Evolutionary conservation across 306 rosid genomes (phyloP), one percentile per base, ranked within the genome.

Genomic region (Psophocarpus tetragonolobus): DNA sequence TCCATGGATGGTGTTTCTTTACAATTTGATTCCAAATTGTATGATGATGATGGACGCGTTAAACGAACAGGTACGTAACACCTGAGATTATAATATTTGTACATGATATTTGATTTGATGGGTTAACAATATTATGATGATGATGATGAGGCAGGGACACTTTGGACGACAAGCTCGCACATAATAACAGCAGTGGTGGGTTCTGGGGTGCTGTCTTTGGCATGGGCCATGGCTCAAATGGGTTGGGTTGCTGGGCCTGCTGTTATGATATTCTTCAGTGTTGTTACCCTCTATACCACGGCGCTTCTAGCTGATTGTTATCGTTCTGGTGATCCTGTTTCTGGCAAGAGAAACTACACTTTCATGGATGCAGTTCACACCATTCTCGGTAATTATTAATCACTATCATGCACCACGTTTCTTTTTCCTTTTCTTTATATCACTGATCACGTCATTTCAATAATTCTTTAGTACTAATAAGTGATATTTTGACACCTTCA

Each of bases 161-260:
- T 85, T 13, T 89, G 91, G 93, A 89, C 93, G 0, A 80, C 89
- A 0, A 89, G 91, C 48, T 71, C 93, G 0, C 91, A 89, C 26
- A 87, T 89, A 69, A 83, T 89, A 74, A 89, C 93, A 0, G 88
- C 93, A 0, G 93, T 89, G 45, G 85, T 87, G n/a, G 91, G 93
- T 18, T 85, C 91, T 0, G 93, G 93, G 7, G 93, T 89, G 23
- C 68, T 89, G 4, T 87, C 93, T 0, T 44, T 89, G 17, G 87
- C 91, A 2, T 89, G 93, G 93, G 88, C 91, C 15, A 71, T 89
- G 1, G 89, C 88, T 1, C 93, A 89, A 66, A 54, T 89, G 20
- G 91, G 93, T 8, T 89, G 93, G 93, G 10, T 89, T 0, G 82
- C 74, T 1, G 93, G 93, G 23, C 88, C 89, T 0, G 6, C 58